Percentiles rank a stretch among this genome's conserved stretches.
These are phyloP conservation scores for Voacanga thouarsii DNA, from an alignment of 257 asterid species.

Conservation along the genomic window DNA sequence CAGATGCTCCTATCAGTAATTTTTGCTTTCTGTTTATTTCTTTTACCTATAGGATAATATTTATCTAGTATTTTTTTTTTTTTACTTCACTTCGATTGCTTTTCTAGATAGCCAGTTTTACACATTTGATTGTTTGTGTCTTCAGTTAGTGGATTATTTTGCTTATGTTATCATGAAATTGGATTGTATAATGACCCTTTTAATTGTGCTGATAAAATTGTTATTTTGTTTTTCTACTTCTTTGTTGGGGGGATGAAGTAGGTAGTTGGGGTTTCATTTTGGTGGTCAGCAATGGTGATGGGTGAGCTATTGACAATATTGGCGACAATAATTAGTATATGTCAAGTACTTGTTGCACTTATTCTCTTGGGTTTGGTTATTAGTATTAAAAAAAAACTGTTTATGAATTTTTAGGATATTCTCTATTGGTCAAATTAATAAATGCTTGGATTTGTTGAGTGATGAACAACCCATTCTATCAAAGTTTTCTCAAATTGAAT, in stretches of 20 bases:
- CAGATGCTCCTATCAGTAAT: not conserved
- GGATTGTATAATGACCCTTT: not conserved
- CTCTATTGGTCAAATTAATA: not conserved
- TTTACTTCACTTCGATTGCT: not conserved
- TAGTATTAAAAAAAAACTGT: not conserved
- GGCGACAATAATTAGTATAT: not conserved
- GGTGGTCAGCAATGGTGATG: not conserved
- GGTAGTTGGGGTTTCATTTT: not conserved
- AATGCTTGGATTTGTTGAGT: not conserved
- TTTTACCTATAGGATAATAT: not conserved
- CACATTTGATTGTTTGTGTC: not conserved
- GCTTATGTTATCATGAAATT: not conserved
- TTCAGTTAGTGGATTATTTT: not conserved
- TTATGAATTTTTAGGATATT: not conserved
- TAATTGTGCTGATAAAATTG: not conserved
- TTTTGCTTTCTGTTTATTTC: not conserved
- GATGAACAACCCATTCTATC: no score
- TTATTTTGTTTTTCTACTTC: not conserved
- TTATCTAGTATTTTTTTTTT: not conserved
- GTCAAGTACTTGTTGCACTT: no score
- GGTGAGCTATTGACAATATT: not conserved
- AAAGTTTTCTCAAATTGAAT: no score
- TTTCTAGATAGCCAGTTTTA: not conserved
- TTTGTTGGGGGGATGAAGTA: not conserved
- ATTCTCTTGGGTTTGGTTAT: not conserved